Conservation (phyloP, 2,329 filamentous ascomycete species). For the Beauveria bassiana region DNA sequence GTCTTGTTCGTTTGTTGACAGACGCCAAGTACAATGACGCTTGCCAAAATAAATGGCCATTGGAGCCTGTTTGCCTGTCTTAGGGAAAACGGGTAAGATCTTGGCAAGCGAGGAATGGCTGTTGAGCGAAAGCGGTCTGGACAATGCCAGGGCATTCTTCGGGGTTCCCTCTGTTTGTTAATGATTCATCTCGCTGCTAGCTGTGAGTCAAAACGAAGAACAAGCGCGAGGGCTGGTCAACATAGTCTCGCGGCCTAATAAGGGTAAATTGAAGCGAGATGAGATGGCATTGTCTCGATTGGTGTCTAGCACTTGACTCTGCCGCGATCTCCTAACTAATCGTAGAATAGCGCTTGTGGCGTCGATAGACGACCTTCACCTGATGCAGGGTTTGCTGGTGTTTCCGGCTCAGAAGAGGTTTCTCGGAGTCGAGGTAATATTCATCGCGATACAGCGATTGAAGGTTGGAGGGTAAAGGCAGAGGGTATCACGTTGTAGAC, state of each 20-base stretch:
- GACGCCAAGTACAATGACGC: too few species aligned
- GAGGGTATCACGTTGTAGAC: background rate
- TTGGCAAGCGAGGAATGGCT: background rate
- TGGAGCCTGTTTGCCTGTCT: constrained; percentile 1
- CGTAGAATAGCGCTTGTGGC: background rate
- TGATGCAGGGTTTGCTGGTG: background rate
- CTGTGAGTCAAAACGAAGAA: background rate
- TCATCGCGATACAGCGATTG: background rate
- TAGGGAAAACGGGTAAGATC: background rate
- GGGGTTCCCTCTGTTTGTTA: background rate
- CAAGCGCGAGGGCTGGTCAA: background rate
- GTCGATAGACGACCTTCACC: background rate
- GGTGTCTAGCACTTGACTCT: background rate
- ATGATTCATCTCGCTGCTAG: background rate
- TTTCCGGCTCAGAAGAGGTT: background rate
- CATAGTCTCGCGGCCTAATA: background rate
- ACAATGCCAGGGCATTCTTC: background rate
- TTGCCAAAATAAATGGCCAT: too few species aligned
- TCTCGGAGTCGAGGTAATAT: background rate
- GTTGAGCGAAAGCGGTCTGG: background rate
- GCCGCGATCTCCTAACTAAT: background rate
- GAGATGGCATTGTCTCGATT: constrained; percentile 1
- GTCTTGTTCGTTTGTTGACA: too few species aligned
- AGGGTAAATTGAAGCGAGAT: background rate
- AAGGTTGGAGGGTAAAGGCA: background rate